phyloP scores from a whole-genome alignment of 345 rosid species.

The Populus simonii region DNA sequence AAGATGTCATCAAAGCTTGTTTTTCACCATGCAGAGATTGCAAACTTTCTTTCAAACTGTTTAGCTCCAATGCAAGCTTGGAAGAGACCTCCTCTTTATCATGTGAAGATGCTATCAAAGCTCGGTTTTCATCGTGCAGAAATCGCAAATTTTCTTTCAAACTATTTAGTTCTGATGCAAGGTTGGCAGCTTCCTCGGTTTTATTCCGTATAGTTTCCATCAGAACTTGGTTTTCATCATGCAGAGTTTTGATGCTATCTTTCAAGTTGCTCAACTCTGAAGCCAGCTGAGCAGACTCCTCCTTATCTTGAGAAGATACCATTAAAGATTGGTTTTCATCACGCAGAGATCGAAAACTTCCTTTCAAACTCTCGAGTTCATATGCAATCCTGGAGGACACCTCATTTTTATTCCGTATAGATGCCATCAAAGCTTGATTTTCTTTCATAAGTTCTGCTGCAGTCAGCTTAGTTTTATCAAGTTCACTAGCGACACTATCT shows the following conservation, averaged over 20 bases:
- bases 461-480: slow-evolving; percentile 48
- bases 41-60: slow-evolving; percentile 16
- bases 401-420: slow-evolving; percentile 53
- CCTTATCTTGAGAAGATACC: slow-evolving; percentile 7
- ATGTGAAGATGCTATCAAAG: slow-evolving; percentile 6
- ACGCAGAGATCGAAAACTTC: slow-evolving; percentile 31
- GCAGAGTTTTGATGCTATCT: slow-evolving; percentile 13
- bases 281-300: slow-evolving; percentile 14
- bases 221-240: slow-evolving; percentile 20
- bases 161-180: slow-evolving; percentile 13
- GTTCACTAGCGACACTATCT: slow-evolving; percentile 51
- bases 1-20: slow-evolving; percentile 8
- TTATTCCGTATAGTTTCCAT: slow-evolving; percentile 5
- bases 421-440: slow-evolving; percentile 47
- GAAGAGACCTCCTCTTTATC: slow-evolving; percentile 11
- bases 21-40: slow-evolving; percentile 21
- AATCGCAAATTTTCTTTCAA: slow-evolving; percentile 22
- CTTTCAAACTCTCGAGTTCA: slow-evolving; percentile 45
- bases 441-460: slow-evolving; percentile 52
- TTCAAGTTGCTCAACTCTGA: slow-evolving; percentile 18
- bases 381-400: slow-evolving; percentile 44
- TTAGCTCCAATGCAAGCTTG: slow-evolving; percentile 15
- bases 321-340: slow-evolving; percentile 21
- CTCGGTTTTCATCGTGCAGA: slow-evolving; percentile 17
- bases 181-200: slow-evolving; percentile 22